Base-by-base conservation (phyloP, 2,329 filamentous ascomycete genomes). In the Rosellinia necatrix region DNA sequence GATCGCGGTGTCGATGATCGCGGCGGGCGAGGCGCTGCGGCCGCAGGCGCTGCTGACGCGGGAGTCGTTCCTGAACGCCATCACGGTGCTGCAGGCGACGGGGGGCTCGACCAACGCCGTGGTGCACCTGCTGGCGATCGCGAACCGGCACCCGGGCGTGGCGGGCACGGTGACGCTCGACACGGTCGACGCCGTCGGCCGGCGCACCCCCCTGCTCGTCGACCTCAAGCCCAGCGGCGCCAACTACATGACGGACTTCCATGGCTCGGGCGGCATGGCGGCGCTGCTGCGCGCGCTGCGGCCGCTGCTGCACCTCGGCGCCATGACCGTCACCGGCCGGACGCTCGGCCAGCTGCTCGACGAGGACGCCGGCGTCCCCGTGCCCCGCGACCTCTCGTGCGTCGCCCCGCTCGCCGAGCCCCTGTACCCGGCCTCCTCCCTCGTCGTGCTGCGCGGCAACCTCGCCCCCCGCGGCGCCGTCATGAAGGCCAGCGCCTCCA, bases 201-300 rank as follows among this genome's bases (percentile, higher is more conserved):
- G 91, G 62, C 85, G 82, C 62, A 91, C 92, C 1, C 91, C 91
- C 0, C 85, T 94, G 66, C 83, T 96, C 35, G 89, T 92, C 1
- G 89, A 96, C 68, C 79, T 96, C 15, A 91, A 92, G n/a, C 92
- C 92, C 0, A 90, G 85, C 57, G 92, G 92, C 1, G 87, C 89
- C 51, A 92, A 91, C 69, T 89, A 92, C 71, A 96, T 96, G 87
- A 90, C 88, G 4, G 92, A 97, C 68, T 86, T 97, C 35, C 94
- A 94, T 72, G 88, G 92, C 56, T 88, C 94, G 48, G 92, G 92
- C 21, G 92, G 92, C 25, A 91, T 94, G 72, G 86, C 89, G 0
- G 88, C 89, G 0, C 85, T 97, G 0, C 83, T 96, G 61, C 91
- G 92, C 64, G 77, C 90, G 19, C 81, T 97, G 15, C 86, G 86